Evolutionary conservation across 2,329 filamentous ascomycete genomes (phyloP), one percentile per base, ranked within the genome.

Genomic region (Colletotrichum sp.): DNA sequence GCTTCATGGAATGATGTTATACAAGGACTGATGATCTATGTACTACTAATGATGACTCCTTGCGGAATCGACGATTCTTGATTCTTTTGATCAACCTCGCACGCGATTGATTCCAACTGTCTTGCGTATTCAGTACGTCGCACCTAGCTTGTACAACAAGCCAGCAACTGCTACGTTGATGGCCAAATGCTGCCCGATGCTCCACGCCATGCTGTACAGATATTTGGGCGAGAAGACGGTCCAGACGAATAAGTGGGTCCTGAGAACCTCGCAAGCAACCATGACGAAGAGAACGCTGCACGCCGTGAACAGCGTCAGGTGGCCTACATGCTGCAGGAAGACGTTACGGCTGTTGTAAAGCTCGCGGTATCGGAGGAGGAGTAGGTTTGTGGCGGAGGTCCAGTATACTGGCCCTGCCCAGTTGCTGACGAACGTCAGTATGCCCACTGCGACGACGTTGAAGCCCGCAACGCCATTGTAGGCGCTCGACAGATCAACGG

Each of bases 161-260:
- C 92, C 88, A 1, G 92, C 92, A 59, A 93, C 79, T 7, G 90
- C 87, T 39, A 96, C 80, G 83, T 96, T 96, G 59, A 96, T 87
- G 48, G 90, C 82, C 76, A 96, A 82, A 90, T 99, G 96, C 86
- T 96, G 95, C 9, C 92, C 94, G 61, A 96, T 82, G 77, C 91
- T 92, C 98, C 97, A 99, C 16, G 94, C 95, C 88, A 97, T 94
- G 78, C 93, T 94, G 83, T 98, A 99, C 79, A 99, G 86, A 84
- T 96, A 99, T 84, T 99, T 99, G 0, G 97, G 97, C 78, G 95
- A 98, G 84, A 99, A 99, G 13, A 99, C 97, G 1, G 96, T 99
- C 97, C 97, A 99, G 77, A 99, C 96, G 83, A 99, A 99, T 74
- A 99, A 84, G 88, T 99, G 97, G 34, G 95, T 95, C 79, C 96